phyloP scores from a whole-genome alignment of 192 early-diverging fungal genomes.

The Phycomyces blakesleeanus region DNA sequence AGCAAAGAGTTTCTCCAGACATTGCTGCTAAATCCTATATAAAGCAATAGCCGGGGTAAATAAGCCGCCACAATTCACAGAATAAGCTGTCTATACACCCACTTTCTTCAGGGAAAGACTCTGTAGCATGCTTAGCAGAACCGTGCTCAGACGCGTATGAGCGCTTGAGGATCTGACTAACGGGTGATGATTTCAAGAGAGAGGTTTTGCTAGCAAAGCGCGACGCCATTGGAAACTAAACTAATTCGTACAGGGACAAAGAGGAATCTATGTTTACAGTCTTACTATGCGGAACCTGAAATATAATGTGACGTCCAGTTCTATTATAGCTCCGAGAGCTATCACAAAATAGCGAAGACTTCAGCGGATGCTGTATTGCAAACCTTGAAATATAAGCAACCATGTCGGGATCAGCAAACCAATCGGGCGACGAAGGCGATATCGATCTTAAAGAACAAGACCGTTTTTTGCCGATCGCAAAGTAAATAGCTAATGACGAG shows the following conservation, averaged over 20 bases:
- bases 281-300: neutral
- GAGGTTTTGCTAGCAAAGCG: slow-evolving; percentile 9
- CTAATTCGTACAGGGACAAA: no score
- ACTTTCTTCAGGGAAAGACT: slow-evolving; percentile 22
- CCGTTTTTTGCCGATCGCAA: slow-evolving; percentile 93
- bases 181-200: slow-evolving; percentile 5
- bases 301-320: neutral
- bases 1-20: slow-evolving; percentile 31
- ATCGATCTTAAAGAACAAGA: slow-evolving; percentile 88
- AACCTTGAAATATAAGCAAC: no score
- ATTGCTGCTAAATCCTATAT: slow-evolving; percentile 18
- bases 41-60: neutral
- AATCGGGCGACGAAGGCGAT: slow-evolving; percentile 63
- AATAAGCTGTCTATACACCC: neutral
- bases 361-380: no score
- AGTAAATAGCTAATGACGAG: slow-evolving; percentile 29
- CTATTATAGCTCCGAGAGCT: neutral
- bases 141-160: slow-evolving; percentile 11
- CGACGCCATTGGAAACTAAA: slow-evolving; percentile 11
- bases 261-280: no score
- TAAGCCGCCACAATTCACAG: neutral
- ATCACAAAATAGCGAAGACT: neutral
- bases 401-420: slow-evolving; percentile 45
- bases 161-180: slow-evolving; percentile 4
- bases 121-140: neutral